Evolutionary conservation across 768 basidiomycete species (phyloP).

Genomic region (Boletellus sp.): DNA sequence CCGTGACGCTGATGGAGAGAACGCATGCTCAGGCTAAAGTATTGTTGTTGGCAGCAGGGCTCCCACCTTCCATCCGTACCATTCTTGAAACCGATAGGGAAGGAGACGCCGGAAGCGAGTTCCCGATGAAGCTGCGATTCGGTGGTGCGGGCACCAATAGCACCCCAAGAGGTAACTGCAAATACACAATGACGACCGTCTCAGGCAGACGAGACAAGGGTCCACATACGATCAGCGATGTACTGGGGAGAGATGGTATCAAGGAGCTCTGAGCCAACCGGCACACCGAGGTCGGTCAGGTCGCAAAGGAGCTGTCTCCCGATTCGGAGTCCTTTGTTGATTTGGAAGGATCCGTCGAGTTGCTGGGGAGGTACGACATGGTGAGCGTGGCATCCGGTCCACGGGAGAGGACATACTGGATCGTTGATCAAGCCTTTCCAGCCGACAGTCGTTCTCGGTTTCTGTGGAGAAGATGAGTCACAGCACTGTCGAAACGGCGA

Average conservation of each 20-base stretch:
- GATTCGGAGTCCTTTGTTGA: slow-evolving; percentile 93
- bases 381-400: background rate
- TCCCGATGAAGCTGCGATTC: slow-evolving; percentile 97
- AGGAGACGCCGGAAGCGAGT: slow-evolving; percentile 92
- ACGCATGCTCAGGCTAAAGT: slow-evolving; percentile 1
- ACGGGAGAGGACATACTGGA: slow-evolving; percentile 41
- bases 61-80: slow-evolving; percentile 87
- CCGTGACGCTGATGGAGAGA: slow-evolving; percentile 50
- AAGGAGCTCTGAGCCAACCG: slow-evolving; percentile 92
- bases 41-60: background rate
- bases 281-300: slow-evolving; percentile 83
- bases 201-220: background rate
- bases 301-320: slow-evolving; percentile 89
- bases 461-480: slow-evolving; percentile 42
- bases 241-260: slow-evolving; percentile 84
- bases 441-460: slow-evolving; percentile 96
- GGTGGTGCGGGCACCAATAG: slow-evolving; percentile 96
- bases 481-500: background rate
- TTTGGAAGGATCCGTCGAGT: slow-evolving; percentile 90
- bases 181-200: background rate
- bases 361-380: slow-evolving; percentile 37
- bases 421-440: slow-evolving; percentile 97
- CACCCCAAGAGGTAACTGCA: slow-evolving; percentile 82
- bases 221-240: slow-evolving; percentile 64
- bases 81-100: slow-evolving; percentile 99